Conservation (phyloP, 495 filamentous ascomycete species). For the Stereocaulon alpinum region DNA sequence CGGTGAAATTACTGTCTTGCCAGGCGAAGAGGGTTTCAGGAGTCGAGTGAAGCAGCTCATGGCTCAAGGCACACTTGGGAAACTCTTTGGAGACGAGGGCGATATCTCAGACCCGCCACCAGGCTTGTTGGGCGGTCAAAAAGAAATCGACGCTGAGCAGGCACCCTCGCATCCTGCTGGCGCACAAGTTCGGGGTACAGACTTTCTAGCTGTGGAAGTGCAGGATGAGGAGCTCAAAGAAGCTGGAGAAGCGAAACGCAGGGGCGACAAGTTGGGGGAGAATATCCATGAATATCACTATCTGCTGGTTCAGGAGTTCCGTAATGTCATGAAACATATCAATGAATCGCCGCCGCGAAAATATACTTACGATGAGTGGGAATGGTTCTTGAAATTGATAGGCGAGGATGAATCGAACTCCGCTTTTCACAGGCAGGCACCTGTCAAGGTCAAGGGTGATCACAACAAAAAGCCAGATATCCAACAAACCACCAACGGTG, state of each 20-base stretch:
- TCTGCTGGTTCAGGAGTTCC: constrained; percentile 56
- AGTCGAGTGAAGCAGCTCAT: constrained; percentile 17
- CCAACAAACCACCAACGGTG: constrained; percentile 23
- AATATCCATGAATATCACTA: constrained; percentile 54
- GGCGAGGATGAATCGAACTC: constrained; percentile 52
- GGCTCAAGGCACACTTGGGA: constrained; percentile 2
- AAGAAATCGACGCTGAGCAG: constrained; percentile 8
- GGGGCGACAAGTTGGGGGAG: constrained; percentile 35
- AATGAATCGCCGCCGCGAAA: constrained; percentile 47
- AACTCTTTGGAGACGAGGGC: neutral
- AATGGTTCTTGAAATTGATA: constrained; percentile 64
- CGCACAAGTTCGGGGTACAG: constrained; percentile 13
- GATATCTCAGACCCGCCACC: constrained; percentile 6
- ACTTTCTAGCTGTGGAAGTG: constrained; percentile 26
- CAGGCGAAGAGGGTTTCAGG: constrained; percentile 41
- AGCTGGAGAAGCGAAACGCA: constrained; percentile 30
- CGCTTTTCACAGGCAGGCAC: constrained; percentile 21
- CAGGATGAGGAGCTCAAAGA: constrained; percentile 32
- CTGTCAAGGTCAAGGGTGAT: constrained; percentile 16
- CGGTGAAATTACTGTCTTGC: constrained; percentile 65
- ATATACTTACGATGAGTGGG: constrained; percentile 76
- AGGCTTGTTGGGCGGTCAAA: neutral
- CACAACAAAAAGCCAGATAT: constrained; percentile 25
- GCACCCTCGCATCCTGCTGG: neutral
- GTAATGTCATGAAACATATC: constrained; percentile 54